Base-by-base conservation (phyloP, 495 filamentous ascomycete species). In the Penicillium verhagenii region DNA sequence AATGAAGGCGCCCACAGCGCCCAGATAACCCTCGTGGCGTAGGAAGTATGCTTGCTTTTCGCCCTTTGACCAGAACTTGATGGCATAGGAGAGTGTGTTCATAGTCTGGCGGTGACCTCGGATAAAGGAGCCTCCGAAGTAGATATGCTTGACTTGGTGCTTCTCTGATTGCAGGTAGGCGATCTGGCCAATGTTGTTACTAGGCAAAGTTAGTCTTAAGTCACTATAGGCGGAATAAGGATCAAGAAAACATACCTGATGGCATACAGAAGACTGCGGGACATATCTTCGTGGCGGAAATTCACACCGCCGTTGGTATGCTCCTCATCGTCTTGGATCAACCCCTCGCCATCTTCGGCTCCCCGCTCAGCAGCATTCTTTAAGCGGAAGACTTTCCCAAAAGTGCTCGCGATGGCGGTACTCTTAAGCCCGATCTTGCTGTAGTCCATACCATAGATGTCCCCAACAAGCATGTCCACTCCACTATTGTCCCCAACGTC, bases 121-220 rank as follows among this genome's bases (percentile, higher is more conserved):
- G 66, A 98, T 98, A 71, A 97, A 98, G 8, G 87, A 92, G 7
- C 94, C 94, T 11, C 94, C 94, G 64, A 98, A 98, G 72, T 98
- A 98, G 51, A 98, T 97, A 66, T 92, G 86, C 48, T 89, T 87
- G 18, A 97, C 79, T 44, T 83, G 79, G 69, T 98, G 92, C 64
- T 96, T 94, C 61, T 96, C 90, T 26, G 90, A 92, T 63, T 96
- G 92, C 20, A 98, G 77, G 69, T 95, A 97, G 33, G 94, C 90
- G 56, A 98, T 96, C 77, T 98, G 94, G 11, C 94, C 94, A 50
- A 98, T 97, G 72, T 98, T 98, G 72, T 98, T 97, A 70, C 90
- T 87, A 57, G 21, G 19, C 31, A n/a, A 29, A 20, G 56, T 70
- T 57, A 73, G 69, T 4, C 16, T 33, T 31, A n/a, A n/a, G n/a